Percentiles rank a stretch among this genome's conserved stretches.
Conservation (phyloP, 164 flowering plant genomes). For the Litsea cubeba region DNA sequence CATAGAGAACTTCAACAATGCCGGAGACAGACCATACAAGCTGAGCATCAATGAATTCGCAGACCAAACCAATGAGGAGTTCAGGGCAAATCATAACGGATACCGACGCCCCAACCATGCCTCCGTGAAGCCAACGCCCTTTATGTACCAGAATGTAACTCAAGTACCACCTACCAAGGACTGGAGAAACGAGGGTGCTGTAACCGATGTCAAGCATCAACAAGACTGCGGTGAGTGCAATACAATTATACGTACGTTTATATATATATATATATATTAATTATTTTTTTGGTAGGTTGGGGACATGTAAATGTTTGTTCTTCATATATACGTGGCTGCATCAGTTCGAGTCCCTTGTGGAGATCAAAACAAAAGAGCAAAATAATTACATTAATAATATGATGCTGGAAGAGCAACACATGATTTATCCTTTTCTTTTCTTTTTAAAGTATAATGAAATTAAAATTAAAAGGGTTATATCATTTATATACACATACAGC, state of each 20-base stretch:
- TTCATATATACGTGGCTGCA: too few relatives aligned
- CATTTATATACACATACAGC: background rate
- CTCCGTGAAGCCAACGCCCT: background rate
- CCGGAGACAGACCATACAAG: constrained; percentile 12
- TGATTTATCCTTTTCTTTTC: background rate
- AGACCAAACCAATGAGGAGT: constrained; percentile 30
- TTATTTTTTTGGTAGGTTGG: too few relatives aligned
- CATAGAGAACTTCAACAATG: constrained; percentile 22
- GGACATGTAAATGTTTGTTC: too few relatives aligned
- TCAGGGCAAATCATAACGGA: constrained; percentile 17
- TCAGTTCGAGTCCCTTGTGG: too few relatives aligned
- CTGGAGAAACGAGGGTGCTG: constrained; percentile 34
- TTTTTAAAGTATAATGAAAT: background rate
- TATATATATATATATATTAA: too few relatives aligned
- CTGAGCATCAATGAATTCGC: constrained; percentile 26
- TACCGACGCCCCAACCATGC: background rate
- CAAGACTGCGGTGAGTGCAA: background rate
- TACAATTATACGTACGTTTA: too few relatives aligned
- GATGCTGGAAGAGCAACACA: background rate
- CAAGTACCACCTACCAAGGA: constrained; percentile 17
- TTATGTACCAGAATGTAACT: background rate
- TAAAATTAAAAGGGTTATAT: background rate
- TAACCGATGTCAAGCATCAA: background rate
- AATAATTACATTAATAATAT: too few relatives aligned
- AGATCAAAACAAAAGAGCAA: too few relatives aligned